These are phyloP conservation scores for Cytospora paraplurivora DNA, from an alignment of 2,329 filamentous ascomycete genomes.

Conservation along the genomic window DNA sequence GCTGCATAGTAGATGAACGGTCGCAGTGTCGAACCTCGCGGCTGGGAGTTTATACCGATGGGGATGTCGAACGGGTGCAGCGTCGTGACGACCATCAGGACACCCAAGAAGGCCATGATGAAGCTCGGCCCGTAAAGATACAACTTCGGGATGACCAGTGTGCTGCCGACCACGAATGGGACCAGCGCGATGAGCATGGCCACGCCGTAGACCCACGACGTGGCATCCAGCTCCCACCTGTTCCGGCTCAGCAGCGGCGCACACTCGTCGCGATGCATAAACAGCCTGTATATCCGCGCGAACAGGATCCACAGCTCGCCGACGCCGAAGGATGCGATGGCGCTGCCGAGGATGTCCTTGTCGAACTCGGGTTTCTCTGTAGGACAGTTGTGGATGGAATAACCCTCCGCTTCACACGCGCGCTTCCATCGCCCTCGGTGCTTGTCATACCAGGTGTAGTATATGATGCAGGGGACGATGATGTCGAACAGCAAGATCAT, in stretches of 20 bases:
- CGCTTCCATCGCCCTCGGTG: neutral
- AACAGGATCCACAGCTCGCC: constrained; percentile 34
- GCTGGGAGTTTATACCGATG: constrained; percentile 23
- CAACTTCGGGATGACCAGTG: constrained; percentile 21
- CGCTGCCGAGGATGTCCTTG: constrained; percentile 62
- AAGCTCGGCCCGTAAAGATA: constrained; percentile 27
- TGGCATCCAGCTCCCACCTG: constrained; percentile 27
- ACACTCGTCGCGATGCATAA: constrained; percentile 21
- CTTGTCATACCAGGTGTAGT: constrained; percentile 25
- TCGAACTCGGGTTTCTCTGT: constrained; percentile 17
- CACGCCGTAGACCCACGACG: constrained; percentile 25
- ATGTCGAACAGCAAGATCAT: constrained; percentile 28
- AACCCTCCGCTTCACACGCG: neutral
- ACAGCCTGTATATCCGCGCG: constrained; percentile 21
- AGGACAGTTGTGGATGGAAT: constrained; percentile 12
- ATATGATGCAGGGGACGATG: constrained; percentile 28
- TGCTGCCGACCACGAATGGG: constrained; percentile 24
- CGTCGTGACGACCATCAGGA: constrained; percentile 22
- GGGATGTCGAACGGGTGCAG: constrained; percentile 24
- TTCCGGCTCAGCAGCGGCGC: constrained; percentile 25
- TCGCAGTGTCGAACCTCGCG: constrained; percentile 20
- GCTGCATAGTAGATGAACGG: constrained; percentile 28
- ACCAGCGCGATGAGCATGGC: constrained; percentile 24
- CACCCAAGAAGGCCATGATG: constrained; percentile 24
- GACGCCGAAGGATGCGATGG: constrained; percentile 54